Evolutionary conservation across 2,329 filamentous ascomycete species (phyloP).

Genomic region (Penicillium sp.): DNA sequence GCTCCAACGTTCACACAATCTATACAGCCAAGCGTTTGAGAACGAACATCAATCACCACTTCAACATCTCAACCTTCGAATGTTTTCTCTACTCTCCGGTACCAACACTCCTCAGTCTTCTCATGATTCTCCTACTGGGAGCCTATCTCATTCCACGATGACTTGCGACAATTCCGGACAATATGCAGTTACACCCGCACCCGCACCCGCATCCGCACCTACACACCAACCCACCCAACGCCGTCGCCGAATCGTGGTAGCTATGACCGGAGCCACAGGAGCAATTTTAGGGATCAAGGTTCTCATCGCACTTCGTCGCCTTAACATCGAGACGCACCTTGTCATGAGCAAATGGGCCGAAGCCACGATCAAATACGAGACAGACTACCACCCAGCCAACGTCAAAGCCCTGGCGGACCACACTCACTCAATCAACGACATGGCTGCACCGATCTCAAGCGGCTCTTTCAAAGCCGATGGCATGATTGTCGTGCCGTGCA

Average conservation of each 20-base stretch:
- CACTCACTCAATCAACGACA: conserved; percentile 44
- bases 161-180: not conserved
- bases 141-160: conserved; percentile 4
- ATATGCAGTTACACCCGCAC: not conserved
- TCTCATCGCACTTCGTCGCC: conserved; percentile 41
- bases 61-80: not conserved
- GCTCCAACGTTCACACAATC: not conserved
- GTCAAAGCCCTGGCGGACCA: conserved; percentile 42
- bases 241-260: conserved; percentile 45
- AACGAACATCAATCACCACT: not conserved
- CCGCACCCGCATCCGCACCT: no score
- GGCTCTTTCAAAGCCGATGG: conserved; percentile 47
- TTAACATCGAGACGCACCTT: conserved; percentile 51
- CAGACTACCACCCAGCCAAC: conserved; percentile 38
- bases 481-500: conserved; percentile 53
- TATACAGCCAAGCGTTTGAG: not conserved
- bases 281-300: conserved; percentile 45
- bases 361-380: conserved; percentile 51
- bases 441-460: conserved; percentile 47
- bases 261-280: conserved; percentile 54
- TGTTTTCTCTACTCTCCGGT: conserved; percentile 20
- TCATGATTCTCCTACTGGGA: conserved; percentile 12
- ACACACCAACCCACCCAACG: not conserved
- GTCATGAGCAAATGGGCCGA: conserved; percentile 53
- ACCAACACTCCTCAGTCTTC: conserved; percentile 19